Conservation (phyloP, 2,329 filamentous ascomycete species). For the Colletotrichum melonis region DNA sequence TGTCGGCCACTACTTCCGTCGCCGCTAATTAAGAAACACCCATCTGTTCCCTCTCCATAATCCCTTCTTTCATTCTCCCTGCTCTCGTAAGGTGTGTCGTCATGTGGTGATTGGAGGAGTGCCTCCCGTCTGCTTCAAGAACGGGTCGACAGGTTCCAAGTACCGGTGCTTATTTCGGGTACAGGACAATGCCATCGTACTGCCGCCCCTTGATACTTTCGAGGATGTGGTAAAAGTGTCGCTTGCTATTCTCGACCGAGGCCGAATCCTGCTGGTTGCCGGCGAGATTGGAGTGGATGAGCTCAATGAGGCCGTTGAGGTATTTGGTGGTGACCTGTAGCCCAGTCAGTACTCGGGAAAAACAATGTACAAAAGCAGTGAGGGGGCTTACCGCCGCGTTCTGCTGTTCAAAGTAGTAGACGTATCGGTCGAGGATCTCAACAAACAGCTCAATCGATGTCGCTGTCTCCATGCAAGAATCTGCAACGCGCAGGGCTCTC, state of each 20-base stretch:
- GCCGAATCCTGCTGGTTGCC: conserved; percentile 85
- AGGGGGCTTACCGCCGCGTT: conserved; percentile 81
- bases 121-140: background rate
- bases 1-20: background rate
- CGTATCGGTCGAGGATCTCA: conserved; percentile 97
- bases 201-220: conserved; percentile 93
- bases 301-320: conserved; percentile 95
- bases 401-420: conserved; percentile 99
- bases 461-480: conserved; percentile 98
- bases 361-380: too few relatives aligned
- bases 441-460: conserved; percentile 98
- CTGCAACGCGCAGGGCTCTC: conserved; percentile 92
- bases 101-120: background rate
- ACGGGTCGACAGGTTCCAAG: too few relatives aligned
- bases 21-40: background rate
- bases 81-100: background rate
- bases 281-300: conserved; percentile 95
- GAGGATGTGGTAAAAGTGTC: conserved; percentile 93
- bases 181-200: conserved; percentile 90
- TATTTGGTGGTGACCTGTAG: conserved; percentile 89
- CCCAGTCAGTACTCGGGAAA: background rate
- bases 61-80: background rate
- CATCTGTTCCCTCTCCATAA: background rate
- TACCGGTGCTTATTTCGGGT: conserved; percentile 53
- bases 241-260: conserved; percentile 87